Conservation (phyloP, 73 alveolate genomes). For the Urostyla sp. region DNA sequence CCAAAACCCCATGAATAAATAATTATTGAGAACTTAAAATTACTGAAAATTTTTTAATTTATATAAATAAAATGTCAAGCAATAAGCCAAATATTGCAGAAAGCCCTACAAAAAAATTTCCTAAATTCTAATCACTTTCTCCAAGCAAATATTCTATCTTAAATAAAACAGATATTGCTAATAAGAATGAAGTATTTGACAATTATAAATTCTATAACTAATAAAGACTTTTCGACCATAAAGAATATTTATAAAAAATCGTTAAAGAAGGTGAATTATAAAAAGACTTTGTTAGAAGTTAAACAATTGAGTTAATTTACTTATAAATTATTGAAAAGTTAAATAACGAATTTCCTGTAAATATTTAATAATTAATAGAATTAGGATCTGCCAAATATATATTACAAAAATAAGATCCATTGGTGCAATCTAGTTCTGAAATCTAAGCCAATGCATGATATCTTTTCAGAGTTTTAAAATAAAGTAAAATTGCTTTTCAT, state of each 20-base stretch:
- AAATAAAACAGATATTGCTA: too few species aligned
- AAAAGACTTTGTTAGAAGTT: too few species aligned
- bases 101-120: too few species aligned
- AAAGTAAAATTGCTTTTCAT: neutral
- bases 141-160: too few species aligned
- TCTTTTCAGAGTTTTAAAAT: neutral
- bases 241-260: constrained; percentile 26
- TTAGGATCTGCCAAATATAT: too few species aligned
- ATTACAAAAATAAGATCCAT: neutral
- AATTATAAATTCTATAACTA: constrained; percentile 21
- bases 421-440: neutral
- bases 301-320: neutral
- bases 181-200: too few species aligned
- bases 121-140: too few species aligned
- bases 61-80: too few species aligned
- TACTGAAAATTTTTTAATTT: too few species aligned
- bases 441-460: neutral
- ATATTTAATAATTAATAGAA: neutral
- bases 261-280: neutral
- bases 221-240: constrained; percentile 29
- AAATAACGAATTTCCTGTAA: neutral
- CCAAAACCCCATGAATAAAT: too few species aligned
- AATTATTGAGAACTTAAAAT: too few species aligned
- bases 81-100: too few species aligned
- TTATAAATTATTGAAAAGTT: neutral